These are phyloP conservation scores for Plicaturopsis crispa DNA, from an alignment of 768 basidiomycete genomes.

Conservation along the genomic window DNA sequence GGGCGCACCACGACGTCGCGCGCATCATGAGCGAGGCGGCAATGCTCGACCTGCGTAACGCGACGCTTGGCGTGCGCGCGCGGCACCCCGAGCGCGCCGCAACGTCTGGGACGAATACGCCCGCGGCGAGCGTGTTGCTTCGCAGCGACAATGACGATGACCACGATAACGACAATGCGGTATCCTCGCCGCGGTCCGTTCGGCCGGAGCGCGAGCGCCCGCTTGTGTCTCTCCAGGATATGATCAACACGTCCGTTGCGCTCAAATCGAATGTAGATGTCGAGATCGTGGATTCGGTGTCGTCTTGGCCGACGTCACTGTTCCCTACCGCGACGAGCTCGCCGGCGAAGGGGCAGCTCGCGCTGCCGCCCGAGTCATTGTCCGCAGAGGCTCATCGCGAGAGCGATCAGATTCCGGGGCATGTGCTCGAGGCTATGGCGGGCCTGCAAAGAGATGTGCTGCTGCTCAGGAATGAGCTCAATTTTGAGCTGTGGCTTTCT, in stretches of 20 bases:
- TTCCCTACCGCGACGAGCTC: slow-evolving; percentile 27
- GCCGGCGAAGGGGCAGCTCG: slow-evolving; percentile 12
- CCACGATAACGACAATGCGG: no score
- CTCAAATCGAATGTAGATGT: slow-evolving; percentile 66
- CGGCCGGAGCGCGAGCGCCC: no score
- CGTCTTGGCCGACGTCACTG: slow-evolving; percentile 45
- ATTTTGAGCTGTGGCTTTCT: slow-evolving; percentile 80
- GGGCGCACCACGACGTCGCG: slow-evolving; percentile 56
- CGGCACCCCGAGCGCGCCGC: slow-evolving; percentile 9
- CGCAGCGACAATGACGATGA: no score
- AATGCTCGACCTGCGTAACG: slow-evolving; percentile 59
- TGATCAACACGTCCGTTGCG: slow-evolving; percentile 65
- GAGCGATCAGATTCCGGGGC: slow-evolving; percentile 26
- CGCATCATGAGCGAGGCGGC: slow-evolving; percentile 60
- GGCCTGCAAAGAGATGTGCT: slow-evolving; percentile 70
- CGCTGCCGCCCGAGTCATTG: slow-evolving; percentile 11
- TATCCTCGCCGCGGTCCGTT: no score
- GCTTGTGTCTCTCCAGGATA: slow-evolving; percentile 62
- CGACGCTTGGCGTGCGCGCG: slow-evolving; percentile 39
- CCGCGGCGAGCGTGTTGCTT: no score
- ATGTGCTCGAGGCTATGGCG: slow-evolving; percentile 59
- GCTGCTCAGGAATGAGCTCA: slow-evolving; percentile 71
- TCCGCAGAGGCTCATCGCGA: slow-evolving; percentile 8
- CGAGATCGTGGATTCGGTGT: slow-evolving; percentile 44
- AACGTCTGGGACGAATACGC: slow-evolving; percentile 13